Percentiles rank a stretch among this genome's conserved stretches.
phyloP scores from a whole-genome alignment of 2,329 filamentous ascomycete species.

The Immersiporthe knoxdaviesiana region DNA sequence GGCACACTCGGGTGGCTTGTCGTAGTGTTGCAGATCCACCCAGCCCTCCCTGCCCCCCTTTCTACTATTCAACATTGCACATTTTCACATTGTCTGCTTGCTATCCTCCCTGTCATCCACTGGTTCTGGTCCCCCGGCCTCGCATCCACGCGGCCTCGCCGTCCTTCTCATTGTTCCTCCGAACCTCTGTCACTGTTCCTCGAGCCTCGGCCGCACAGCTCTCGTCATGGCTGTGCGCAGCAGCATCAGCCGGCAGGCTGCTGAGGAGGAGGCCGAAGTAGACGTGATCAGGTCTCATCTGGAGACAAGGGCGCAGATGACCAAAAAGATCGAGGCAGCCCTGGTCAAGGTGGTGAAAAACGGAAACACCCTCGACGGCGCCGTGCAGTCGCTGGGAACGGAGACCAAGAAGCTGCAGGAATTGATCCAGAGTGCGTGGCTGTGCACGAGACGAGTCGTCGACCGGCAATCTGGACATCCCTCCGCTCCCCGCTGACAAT shows the following conservation, averaged over 20 bases:
- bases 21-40: background rate
- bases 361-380: conserved; percentile 87
- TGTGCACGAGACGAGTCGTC: conserved; percentile 2
- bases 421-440: conserved; percentile 72
- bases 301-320: conserved; percentile 90
- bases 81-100: background rate
- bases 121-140: background rate
- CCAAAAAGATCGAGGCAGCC: conserved; percentile 92
- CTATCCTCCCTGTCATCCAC: background rate
- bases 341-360: conserved; percentile 82
- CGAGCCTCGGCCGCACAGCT: conserved; percentile 10
- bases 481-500: conserved; percentile 11
- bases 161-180: background rate
- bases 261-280: conserved; percentile 72
- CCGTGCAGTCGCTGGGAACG: conserved; percentile 87
- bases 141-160: background rate
- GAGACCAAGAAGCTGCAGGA: conserved; percentile 89
- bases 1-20: background rate
- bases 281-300: conserved; percentile 74
- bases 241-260: conserved; percentile 50
- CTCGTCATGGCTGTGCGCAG: conserved; percentile 57
- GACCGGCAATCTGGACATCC: background rate
- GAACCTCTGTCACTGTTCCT: background rate
- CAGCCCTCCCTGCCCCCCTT: background rate
- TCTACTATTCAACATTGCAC: background rate